Base-by-base conservation (phyloP, 768 basidiomycete species). In the Mycena alexandri region DNA sequence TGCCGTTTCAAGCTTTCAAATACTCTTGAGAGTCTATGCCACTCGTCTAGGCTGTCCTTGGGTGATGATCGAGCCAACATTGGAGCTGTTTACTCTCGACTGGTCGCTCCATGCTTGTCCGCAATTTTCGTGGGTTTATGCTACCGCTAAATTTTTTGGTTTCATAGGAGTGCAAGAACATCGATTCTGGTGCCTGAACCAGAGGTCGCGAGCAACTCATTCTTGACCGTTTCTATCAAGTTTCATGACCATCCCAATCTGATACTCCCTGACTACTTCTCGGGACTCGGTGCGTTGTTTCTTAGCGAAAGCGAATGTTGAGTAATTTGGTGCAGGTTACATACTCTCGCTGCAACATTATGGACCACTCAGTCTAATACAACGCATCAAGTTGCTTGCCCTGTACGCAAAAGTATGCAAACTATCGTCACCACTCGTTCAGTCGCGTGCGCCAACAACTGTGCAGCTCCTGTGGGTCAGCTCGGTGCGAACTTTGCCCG, bases 351-450 rank as follows among this genome's bases (percentile, higher is more conserved):
- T 63, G 41, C 67, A 68, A 33, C 17, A 17, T 19, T 53, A 68
- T 16, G 67, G 61, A 1, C 43, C 33, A 7, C 60, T 22, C 11
- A 57, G 5, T 25, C 17, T 56, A 17, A 1, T 22, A 2, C 22
- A 68, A 19, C 67, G 67, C 47, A 56, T 68, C 16, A 51, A 22
- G 33, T 48, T 68, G 47, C 67, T 68, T 1, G 67, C 67, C 14
- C 9, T 68, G 55, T 63, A 68, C 50, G 67, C 67, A 2, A 68
- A 52, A 56, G n/a, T 68, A 36, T 68, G 67, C 61, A 68, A 68
- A 36, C 36, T 68, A 1, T 68, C 61, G 3, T 48, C 61, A 8
- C 43, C 61, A 1, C 61, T 62, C n/a, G 67, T 68, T 3, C 52
- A 58, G 29, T 68, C 67, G 4, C 67, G 67, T n/a, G 46, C 67